Base-by-base conservation (phyloP, 169 alveolate genomes). In the Plasmodium fragile region DNA sequence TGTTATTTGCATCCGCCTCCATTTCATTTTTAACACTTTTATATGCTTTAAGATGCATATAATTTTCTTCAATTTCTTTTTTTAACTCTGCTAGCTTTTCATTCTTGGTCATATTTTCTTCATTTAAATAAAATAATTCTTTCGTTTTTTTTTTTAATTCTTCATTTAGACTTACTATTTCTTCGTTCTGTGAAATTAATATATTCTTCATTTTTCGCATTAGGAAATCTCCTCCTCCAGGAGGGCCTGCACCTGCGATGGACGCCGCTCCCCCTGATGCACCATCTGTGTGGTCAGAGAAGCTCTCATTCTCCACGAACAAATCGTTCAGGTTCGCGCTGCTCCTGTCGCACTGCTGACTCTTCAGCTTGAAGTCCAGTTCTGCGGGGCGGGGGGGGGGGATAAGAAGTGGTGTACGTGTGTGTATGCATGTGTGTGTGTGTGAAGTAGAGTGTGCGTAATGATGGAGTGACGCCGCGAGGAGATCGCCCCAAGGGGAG, bases 41-140 rank as follows among this genome's bases (percentile, higher is more conserved):
- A 32, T 59, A 87, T 78, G 65, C 93, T 25, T 22, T 87, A 6
- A 87, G 34, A 34, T 87, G 70, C 59, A 75, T 25, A 45, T 87
- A 87, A 18, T 87, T 87, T n/a, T 52, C 7, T 59, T 87, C 93
- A 0, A 87, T 87, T 36, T 87, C 89, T 41, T 87, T 87, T 78
- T 87, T 78, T 43, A 87, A 59, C 52, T 87, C 93, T 39, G 72
- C 75, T 78, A 87, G 72, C 49, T 87, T 87, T 28, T 87, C 93
- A 87, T 87, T 45, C 32, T 87, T 87, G 22, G 81, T 59, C 41
- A 65, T 78, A 52, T 87, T 87, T 43, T 75, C 93, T 30, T 87
- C 89, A 59, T 77, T 87, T n/a, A 87, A 34, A 5, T 78, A 87
- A 78, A 77, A 87, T 0, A 87, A 34, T 16, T 87, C 93, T 39